These are phyloP conservation scores for Chenopodium album DNA, from an alignment of 148 eudicot species.

Conservation along the genomic window DNA sequence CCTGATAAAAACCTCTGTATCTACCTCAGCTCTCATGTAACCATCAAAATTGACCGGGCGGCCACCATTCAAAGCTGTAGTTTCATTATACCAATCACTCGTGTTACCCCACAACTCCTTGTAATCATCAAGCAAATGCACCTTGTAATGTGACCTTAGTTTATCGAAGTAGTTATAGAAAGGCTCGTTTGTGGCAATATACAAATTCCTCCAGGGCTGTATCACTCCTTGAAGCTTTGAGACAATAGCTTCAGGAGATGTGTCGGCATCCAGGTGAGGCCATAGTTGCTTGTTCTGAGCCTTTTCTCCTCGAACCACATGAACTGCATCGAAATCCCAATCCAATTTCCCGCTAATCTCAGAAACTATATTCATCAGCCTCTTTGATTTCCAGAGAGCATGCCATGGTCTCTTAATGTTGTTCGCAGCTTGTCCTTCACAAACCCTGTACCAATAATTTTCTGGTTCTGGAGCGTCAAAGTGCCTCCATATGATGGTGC, in stretches of 20 bases:
- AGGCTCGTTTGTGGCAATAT: constrained; percentile 89
- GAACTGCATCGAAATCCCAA: constrained; percentile 95
- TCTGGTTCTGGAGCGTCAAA: constrained; percentile 92
- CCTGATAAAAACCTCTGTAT: constrained; percentile 85
- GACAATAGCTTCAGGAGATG: constrained; percentile 76
- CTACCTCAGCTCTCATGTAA: constrained; percentile 93
- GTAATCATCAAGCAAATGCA: constrained; percentile 94
- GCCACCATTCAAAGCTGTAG: constrained; percentile 56
- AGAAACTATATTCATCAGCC: constrained; percentile 93
- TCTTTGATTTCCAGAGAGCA: constrained; percentile 93
- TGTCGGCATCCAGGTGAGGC: constrained; percentile 87
- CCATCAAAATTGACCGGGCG: constrained; percentile 84
- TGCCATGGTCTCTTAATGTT: constrained; percentile 88
- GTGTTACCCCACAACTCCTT: constrained; percentile 81
- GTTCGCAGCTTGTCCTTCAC: constrained; percentile 78
- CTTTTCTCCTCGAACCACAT: constrained; percentile 89
- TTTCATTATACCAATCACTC: constrained; percentile 95
- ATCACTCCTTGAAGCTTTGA: constrained; percentile 54
- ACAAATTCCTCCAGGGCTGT: constrained; percentile 78
- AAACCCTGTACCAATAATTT: constrained; percentile 92
- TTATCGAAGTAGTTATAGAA: constrained; percentile 88
- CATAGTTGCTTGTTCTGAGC: constrained; percentile 75
- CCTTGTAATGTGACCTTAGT: constrained; percentile 84
- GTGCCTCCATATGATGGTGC: constrained; percentile 89
- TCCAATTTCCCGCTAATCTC: constrained; percentile 91